Evolutionary conservation across 164 flowering plant species (phyloP).

Genomic region (Aristolochia contorta): DNA sequence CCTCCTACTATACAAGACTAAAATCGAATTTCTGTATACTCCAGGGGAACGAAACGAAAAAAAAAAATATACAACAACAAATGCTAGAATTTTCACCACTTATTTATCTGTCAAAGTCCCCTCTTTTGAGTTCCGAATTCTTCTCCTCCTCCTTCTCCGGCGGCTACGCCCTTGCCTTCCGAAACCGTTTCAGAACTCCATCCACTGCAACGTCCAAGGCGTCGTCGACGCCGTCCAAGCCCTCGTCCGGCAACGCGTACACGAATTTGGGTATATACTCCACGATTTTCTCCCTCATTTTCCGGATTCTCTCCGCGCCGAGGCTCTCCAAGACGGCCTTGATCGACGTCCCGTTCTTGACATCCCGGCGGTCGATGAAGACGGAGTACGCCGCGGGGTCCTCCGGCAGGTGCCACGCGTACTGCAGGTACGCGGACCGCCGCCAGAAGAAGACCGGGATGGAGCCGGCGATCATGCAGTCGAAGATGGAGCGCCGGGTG

Average conservation of each 20-base stretch:
- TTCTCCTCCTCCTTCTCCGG: conserved; percentile 22
- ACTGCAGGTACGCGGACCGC: conserved; percentile 75
- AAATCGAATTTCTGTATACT: too few species aligned
- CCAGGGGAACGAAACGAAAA: too few species aligned
- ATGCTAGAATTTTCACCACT: not conserved
- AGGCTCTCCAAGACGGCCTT: conserved; percentile 42
- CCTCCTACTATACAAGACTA: too few species aligned
- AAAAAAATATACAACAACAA: too few species aligned
- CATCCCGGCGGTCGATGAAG: conserved; percentile 59
- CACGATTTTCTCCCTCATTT: conserved; percentile 72
- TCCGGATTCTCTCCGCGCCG: conserved; percentile 36
- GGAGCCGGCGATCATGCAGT: conserved; percentile 97
- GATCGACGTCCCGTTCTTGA: conserved; percentile 55
- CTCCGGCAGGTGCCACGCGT: conserved; percentile 75
- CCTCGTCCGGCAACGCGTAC: conserved; percentile 45
- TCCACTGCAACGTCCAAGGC: conserved; percentile 87
- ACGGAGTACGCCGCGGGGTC: conserved; percentile 79
- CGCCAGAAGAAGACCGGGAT: conserved; percentile 93
- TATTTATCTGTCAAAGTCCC: not conserved
- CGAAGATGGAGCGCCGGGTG: conserved; percentile 85
- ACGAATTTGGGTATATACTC: conserved; percentile 60
- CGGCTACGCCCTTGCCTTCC: conserved; percentile 24
- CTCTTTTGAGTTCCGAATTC: not conserved
- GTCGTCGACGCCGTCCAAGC: conserved; percentile 44
- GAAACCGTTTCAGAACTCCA: conserved; percentile 58